These are phyloP conservation scores for Hirsutella minnesotensis DNA, from an alignment of 2,329 filamentous ascomycete species.

Conservation along the genomic window DNA sequence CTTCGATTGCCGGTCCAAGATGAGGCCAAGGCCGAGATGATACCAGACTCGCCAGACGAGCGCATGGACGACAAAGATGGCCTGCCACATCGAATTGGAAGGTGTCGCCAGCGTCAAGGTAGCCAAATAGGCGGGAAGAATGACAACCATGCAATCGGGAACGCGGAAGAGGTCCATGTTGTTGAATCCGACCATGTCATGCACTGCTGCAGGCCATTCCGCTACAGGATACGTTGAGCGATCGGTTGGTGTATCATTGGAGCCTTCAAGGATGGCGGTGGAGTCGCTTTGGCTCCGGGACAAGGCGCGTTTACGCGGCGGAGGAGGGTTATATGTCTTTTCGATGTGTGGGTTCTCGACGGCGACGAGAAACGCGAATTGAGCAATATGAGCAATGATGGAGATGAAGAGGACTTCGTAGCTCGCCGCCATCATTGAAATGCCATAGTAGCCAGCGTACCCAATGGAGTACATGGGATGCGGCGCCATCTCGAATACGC, in stretches of 20 bases:
- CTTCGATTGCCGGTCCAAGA: slow-evolving; percentile 76
- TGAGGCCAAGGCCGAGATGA: slow-evolving; percentile 71
- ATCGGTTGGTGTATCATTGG: slow-evolving; percentile 2
- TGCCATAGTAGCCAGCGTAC: slow-evolving; percentile 95
- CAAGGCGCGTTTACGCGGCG: slow-evolving; percentile 49
- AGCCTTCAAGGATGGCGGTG: slow-evolving; percentile 13
- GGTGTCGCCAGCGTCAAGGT: slow-evolving; percentile 66
- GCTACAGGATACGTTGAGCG: slow-evolving; percentile 6
- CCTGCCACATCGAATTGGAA: slow-evolving; percentile 61
- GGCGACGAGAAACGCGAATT: slow-evolving; percentile 82
- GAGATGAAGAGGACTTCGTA: slow-evolving; percentile 97
- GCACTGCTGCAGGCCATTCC: slow-evolving; percentile 52
- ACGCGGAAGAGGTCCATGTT: slow-evolving; percentile 85
- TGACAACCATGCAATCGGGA: slow-evolving; percentile 69
- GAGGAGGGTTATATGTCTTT: slow-evolving; percentile 88
- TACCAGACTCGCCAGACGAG: slow-evolving; percentile 84
- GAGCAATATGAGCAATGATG: slow-evolving; percentile 83
- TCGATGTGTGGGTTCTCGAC: slow-evolving; percentile 98
- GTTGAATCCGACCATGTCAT: slow-evolving; percentile 69
- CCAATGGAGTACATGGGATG: slow-evolving; percentile 99
- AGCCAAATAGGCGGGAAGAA: slow-evolving; percentile 66
- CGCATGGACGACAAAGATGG: slow-evolving; percentile 71
- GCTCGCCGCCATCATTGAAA: slow-evolving; percentile 95
- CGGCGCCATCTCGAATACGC: slow-evolving; percentile 97
- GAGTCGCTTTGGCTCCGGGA: slow-evolving; percentile 20